Evolutionary conservation across 148 eudicot genomes (phyloP), one percentile per base, ranked within the genome.

Genomic region (Cornus florida): DNA sequence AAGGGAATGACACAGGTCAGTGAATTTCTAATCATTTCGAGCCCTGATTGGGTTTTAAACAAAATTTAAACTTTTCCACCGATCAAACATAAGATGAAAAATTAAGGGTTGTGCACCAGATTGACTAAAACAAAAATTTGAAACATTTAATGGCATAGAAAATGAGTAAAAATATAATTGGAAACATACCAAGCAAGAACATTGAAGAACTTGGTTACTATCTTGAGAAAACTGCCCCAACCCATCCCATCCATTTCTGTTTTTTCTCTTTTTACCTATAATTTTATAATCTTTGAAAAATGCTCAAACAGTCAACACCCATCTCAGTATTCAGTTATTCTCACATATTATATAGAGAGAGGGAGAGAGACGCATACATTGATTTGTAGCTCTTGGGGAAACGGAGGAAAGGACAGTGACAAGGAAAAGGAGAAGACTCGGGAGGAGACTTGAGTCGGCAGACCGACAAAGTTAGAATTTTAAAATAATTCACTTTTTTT

Each of bases 171-270:
- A 22, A 75, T n/a, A 39, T 20, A 7, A 23, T 11, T 11, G 59
- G 0, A 53, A 53, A 53, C 73, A 39, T 75, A 75, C 78, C 78
- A 75, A 8, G 78, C 78, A 41, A 75, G 59, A 65, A 75, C 43
- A 39, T 65, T 41, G 69, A 75, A 65, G 57, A 65, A 22, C 3
- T 14, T 65, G 70, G 19, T 1, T 3, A 65, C 16, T 33, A 75
- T 65, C 32, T 20, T 0, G 24, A 69, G 72, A 31, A 28, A 67
- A 67, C 10, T 12, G 6, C 38, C 70, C 10, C 28, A 31, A 67
- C 5, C 10, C 17, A 67, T 67, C 39, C 31, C 70, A 0, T 67
- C 2, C 14, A n/a, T 11, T 67, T 31, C 32, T 20, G 70, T 32
- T 67, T 31, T 67, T 67, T 1, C 1, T 43, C 48, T 43, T 43